These are phyloP conservation scores for Prunus kanzakura DNA, from an alignment of 306 rosid species.

Conservation along the genomic window DNA sequence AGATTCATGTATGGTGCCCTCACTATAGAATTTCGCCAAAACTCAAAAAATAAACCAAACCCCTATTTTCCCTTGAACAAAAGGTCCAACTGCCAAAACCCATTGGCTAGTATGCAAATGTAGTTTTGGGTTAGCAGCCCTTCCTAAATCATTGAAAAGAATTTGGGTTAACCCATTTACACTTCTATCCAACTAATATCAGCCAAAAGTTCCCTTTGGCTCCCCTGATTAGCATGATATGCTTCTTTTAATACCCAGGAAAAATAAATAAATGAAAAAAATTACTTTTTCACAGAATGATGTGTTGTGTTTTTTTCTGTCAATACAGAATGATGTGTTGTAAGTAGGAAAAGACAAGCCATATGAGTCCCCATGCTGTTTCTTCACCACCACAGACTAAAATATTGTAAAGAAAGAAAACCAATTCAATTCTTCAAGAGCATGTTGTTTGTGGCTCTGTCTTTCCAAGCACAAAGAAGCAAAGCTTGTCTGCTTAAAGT, in stretches of 20 bases:
- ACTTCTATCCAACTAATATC: neutral
- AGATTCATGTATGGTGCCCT: too few species aligned
- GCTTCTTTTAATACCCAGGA: neutral
- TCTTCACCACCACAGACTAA: constrained; percentile 27
- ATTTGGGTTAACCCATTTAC: neutral
- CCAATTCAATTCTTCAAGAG: constrained; percentile 1
- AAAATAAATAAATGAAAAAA: neutral
- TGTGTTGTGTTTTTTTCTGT: neutral
- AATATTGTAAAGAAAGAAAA: constrained; percentile 7
- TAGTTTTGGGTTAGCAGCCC: too few species aligned
- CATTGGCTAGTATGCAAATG: too few species aligned
- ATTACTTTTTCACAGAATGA: neutral
- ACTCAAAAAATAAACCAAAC: too few species aligned
- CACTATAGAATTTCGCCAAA: too few species aligned
- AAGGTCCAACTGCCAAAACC: too few species aligned
- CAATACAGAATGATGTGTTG: neutral
- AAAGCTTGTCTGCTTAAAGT: constrained; percentile 28
- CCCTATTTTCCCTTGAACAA: too few species aligned
- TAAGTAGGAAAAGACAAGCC: constrained; percentile 42
- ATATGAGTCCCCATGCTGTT: constrained; percentile 47
- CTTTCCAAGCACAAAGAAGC: constrained; percentile 14
- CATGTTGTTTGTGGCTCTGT: neutral
- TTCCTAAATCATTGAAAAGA: too few species aligned
- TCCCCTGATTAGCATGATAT: neutral
- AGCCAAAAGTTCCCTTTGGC: neutral